phyloP scores from a whole-genome alignment of 495 filamentous ascomycete genomes.

The Neurospora discreta region DNA sequence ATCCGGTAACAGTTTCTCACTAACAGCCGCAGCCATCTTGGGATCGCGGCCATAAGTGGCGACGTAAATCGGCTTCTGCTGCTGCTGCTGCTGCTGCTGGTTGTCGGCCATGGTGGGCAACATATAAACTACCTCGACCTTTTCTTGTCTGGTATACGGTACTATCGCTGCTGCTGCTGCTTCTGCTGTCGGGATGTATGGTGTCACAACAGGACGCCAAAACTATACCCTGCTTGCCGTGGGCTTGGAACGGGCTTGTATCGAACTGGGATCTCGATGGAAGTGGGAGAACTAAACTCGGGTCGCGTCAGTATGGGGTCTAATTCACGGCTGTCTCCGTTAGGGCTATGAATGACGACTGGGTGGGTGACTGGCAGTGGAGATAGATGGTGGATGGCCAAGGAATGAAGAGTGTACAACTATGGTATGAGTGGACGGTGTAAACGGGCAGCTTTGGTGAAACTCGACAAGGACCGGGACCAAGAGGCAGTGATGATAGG shows the following conservation, averaged over 20 bases:
- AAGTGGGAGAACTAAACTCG: neutral
- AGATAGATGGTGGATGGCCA: neutral
- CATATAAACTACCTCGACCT: neutral
- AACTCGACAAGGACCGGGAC: neutral
- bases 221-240: neutral
- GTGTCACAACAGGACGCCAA: neutral
- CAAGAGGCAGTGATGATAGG: neutral
- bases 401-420: neutral
- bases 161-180: neutral
- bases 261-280: neutral
- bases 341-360: neutral
- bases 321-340: neutral
- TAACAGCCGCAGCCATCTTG: slow-evolving; percentile 18
- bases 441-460: neutral
- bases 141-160: neutral
- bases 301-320: neutral
- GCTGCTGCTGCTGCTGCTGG: slow-evolving; percentile 9
- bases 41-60: slow-evolving; percentile 19
- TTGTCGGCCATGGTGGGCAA: neutral
- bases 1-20: slow-evolving; percentile 20
- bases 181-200: neutral
- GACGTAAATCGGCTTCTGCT: slow-evolving; percentile 12
- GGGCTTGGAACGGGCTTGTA: neutral
- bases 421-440: neutral
- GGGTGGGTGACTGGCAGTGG: neutral